Conservation (phyloP, 2,329 filamentous ascomycete genomes). For the Diaporthe sp. region DNA sequence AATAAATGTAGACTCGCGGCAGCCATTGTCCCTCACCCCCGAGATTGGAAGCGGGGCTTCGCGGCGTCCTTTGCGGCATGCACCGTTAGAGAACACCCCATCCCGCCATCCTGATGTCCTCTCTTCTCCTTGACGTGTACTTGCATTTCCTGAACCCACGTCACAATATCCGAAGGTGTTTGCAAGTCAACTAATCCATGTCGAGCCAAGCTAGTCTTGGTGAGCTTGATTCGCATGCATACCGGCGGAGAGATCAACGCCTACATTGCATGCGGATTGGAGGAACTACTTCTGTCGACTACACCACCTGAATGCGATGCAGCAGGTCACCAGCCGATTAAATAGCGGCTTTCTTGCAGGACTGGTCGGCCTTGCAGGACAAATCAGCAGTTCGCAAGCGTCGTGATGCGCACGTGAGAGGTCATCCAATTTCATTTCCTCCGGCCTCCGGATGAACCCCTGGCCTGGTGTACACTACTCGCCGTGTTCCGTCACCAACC, state of each 20-base stretch:
- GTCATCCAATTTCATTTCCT: not conserved
- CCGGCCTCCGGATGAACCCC: not conserved
- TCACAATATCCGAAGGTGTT: not conserved
- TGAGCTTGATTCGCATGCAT: not conserved
- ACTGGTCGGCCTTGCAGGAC: not conserved
- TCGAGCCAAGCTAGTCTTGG: not conserved
- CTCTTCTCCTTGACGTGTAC: not conserved
- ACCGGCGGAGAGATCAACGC: not conserved
- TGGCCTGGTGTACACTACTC: not conserved
- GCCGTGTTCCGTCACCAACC: no score
- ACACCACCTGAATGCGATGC: not conserved
- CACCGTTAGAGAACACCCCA: not conserved
- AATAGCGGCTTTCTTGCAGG: not conserved
- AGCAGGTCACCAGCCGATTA: not conserved
- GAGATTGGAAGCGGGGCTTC: constrained; percentile 23
- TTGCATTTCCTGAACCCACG: not conserved
- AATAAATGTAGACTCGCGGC: no score
- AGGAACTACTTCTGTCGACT: not conserved
- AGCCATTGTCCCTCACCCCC: not conserved
- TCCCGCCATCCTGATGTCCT: not conserved
- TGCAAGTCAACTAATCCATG: not conserved
- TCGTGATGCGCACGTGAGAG: not conserved
- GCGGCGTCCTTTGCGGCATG: not conserved
- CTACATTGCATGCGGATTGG: not conserved
- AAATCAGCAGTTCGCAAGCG: not conserved